Percentiles rank a stretch among this genome's conserved stretches.
phyloP scores from a whole-genome alignment of 2,329 filamentous ascomycete genomes.

The Hypoxylon sp. region DNA sequence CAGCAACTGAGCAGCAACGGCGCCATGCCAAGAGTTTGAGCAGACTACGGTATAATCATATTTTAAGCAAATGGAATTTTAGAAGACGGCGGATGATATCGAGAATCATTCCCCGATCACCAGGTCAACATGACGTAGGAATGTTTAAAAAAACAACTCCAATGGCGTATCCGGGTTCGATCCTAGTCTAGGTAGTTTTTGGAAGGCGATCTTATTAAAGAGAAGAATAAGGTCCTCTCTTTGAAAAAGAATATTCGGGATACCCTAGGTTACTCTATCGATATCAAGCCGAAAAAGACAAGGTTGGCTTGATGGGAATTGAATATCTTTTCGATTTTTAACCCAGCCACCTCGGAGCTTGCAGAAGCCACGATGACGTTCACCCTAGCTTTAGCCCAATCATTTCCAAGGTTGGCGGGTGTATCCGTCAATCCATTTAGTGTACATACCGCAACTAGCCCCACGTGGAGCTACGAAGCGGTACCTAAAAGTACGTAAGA shows the following conservation, averaged over 20 bases:
- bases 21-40: constrained; percentile 21
- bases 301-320: constrained; percentile 3
- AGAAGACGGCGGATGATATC: background rate
- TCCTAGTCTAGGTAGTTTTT: background rate
- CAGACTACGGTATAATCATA: background rate
- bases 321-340: constrained; percentile 1
- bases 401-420: constrained; percentile 27
- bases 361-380: constrained; percentile 20
- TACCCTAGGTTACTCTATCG: background rate
- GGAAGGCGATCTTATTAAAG: background rate
- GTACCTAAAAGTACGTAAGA: background rate
- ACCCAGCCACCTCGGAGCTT: constrained; percentile 14
- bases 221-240: background rate
- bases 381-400: constrained; percentile 7
- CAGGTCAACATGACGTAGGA: background rate
- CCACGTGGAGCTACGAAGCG: constrained; percentile 27
- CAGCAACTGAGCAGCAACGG: background rate
- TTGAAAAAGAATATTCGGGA: background rate
- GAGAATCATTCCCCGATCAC: no score
- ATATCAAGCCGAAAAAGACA: constrained; percentile 3
- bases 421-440: constrained; percentile 22
- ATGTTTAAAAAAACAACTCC: background rate
- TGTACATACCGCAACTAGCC: constrained; percentile 1
- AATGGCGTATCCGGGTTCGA: background rate
- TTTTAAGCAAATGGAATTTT: background rate